Evolutionary conservation across 495 filamentous ascomycete species (phyloP), one percentile per base, ranked within the genome.

Genomic region (Podospora comata): DNA sequence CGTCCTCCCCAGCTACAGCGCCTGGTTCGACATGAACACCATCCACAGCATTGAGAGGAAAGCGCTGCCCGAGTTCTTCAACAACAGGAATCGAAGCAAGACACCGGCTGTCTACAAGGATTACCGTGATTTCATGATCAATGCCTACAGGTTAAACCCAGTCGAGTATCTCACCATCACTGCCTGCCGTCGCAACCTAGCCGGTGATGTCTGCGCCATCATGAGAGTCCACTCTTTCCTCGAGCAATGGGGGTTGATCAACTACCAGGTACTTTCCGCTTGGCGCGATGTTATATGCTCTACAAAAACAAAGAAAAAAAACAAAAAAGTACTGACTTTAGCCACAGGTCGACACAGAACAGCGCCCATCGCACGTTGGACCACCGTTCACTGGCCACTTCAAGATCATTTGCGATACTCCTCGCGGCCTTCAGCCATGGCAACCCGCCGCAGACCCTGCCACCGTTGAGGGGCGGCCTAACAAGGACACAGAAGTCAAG

Each of bases 121-220:
- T 75, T 98, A 98, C 79, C 89, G 95, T 68, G 94, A 98, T 74
- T 99, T 99, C 79, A 99, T 99, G 95, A 94, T 99, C 78, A 98
- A 98, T 77, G 97, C 95, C 19, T 99, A 99, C 79, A 88, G 95
- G 23, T 80, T 99, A 61, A 98, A 97, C 76, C 95, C 95, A 3
- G 85, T 92, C 28, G 95, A 99, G 79, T 99, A 99, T 75, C 84
- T 99, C 55, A 99, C 96, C 18, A 93, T 99, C 65, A 99, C 95
- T 11, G 95, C 95, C n/a, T 99, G 95, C 76, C 84, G 95, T 69
- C 88, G 95, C 65, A 99, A 99, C 77, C 84, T 99, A 70, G 94
- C 96, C 7, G 95, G 95, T 68, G 95, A 99, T 80, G 95, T 99
- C 64, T 98, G 95, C 78, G 95, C 96, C 16, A 98, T 99, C 71